These are phyloP conservation scores for Aschersonia sp. DNA, from an alignment of 2,329 filamentous ascomycete species.

Conservation along the genomic window DNA sequence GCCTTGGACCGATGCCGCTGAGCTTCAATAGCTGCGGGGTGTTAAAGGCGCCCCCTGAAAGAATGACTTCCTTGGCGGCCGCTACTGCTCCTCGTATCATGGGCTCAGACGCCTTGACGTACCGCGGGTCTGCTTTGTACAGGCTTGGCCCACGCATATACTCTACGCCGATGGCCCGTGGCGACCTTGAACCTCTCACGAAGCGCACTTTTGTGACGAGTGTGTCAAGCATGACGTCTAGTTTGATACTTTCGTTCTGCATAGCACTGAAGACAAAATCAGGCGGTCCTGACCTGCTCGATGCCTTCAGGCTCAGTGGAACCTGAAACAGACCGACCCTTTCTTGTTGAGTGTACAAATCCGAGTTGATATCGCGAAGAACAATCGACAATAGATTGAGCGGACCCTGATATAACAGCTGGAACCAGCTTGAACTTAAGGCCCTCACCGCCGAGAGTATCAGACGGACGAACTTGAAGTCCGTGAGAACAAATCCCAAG, in stretches of 20 bases:
- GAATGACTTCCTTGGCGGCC: constrained; percentile 29
- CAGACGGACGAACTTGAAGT: neutral
- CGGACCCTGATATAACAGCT: neutral
- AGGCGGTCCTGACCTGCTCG: neutral
- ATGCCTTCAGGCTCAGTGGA: neutral
- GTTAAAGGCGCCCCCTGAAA: constrained; percentile 31
- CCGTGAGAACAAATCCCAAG: neutral
- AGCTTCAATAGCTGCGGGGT: constrained; percentile 30
- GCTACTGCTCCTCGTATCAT: constrained; percentile 7
- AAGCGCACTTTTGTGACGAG: constrained; percentile 21
- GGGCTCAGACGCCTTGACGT: neutral
- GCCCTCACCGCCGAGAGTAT: neutral
- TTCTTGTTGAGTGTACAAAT: neutral
- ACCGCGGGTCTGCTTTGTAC: constrained; percentile 12
- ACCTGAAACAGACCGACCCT: neutral
- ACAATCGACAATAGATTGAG: neutral
- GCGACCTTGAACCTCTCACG: constrained; percentile 10
- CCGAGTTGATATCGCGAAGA: neutral
- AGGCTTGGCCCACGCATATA: constrained; percentile 23
- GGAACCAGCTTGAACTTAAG: neutral
- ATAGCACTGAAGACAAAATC: neutral
- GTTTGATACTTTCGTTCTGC: neutral
- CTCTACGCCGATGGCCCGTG: constrained; percentile 26
- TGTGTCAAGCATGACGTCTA: neutral
- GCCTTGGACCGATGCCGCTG: constrained; percentile 25